phyloP scores from a whole-genome alignment of 164 flowering plant genomes.

The Hamamelis virginiana region DNA sequence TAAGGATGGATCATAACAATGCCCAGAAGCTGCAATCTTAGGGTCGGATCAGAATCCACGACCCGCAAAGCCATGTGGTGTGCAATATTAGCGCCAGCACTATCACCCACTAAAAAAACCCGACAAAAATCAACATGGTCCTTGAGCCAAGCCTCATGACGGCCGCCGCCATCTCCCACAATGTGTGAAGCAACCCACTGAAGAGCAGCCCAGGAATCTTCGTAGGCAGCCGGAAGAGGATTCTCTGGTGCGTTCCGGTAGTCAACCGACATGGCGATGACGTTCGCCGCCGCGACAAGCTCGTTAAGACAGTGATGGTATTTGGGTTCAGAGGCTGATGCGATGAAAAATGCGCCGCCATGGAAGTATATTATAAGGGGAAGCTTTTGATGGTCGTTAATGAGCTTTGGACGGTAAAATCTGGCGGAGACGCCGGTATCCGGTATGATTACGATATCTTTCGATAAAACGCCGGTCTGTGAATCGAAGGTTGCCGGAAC shows the following conservation, averaged over 20 bases:
- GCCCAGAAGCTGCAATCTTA: background rate
- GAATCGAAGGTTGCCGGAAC: background rate
- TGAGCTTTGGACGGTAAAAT: background rate
- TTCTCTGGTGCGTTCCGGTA: conserved; percentile 17
- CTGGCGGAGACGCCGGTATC: conserved; percentile 3
- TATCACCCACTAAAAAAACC: conserved; percentile 14
- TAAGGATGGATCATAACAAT: background rate
- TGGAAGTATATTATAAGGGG: conserved; percentile 18
- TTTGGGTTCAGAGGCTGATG: background rate
- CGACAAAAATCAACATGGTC: conserved; percentile 7
- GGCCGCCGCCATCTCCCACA: background rate
- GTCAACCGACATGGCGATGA: conserved; percentile 9
- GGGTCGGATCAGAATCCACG: background rate
- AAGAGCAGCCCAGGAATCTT: conserved; percentile 9
- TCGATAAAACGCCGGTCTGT: background rate
- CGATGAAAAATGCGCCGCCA: conserved; percentile 15
- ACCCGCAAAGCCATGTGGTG: conserved; percentile 6
- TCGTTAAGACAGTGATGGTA: conserved; percentile 4
- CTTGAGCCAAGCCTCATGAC: conserved; percentile 16
- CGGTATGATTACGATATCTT: background rate
- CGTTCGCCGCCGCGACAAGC: background rate
- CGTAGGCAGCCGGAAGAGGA: conserved; percentile 2
- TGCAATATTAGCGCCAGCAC: conserved; percentile 15
- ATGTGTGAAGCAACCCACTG: conserved; percentile 11
- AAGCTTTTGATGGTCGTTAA: conserved; percentile 3